Percentiles rank a stretch among this genome's conserved stretches.
phyloP scores from a whole-genome alignment of 352 stramenopile genomes.

The Globisporangium cystogenes region DNA sequence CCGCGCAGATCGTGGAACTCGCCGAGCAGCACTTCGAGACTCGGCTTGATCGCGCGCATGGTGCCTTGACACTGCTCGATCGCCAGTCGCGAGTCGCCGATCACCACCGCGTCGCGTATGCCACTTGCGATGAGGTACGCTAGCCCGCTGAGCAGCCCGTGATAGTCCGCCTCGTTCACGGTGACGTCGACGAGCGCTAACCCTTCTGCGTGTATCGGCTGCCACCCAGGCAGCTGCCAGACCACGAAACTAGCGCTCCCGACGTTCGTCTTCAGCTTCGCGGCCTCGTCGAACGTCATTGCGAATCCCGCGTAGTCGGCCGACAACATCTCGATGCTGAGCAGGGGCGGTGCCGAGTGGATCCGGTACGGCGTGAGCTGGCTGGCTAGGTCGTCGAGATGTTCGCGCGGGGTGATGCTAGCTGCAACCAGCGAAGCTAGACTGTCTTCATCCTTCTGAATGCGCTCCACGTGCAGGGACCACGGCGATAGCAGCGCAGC shows the following conservation, averaged over 20 bases:
- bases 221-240: not conserved
- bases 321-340: not conserved
- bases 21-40: not conserved
- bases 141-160: not conserved
- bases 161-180: not conserved
- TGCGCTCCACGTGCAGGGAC: not conserved
- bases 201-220: not conserved
- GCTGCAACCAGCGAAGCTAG: conserved; percentile 9
- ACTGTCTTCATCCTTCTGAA: conserved; percentile 2
- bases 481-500: conserved; percentile 12
- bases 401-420: conserved; percentile 6
- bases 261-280: not conserved
- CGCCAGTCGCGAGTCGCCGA: not conserved
- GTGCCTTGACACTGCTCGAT: not conserved
- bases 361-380: not conserved
- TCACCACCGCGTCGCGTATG: not conserved
- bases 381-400: conserved; percentile 7
- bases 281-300: not conserved
- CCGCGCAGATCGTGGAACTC: not conserved
- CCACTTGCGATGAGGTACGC: not conserved
- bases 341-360: not conserved
- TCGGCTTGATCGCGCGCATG: not conserved
- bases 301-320: not conserved
- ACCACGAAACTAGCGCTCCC: not conserved
- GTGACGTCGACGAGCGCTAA: not conserved